Evolutionary conservation across 768 basidiomycete genomes (phyloP).

Genomic region (Mrakia gelida): DNA sequence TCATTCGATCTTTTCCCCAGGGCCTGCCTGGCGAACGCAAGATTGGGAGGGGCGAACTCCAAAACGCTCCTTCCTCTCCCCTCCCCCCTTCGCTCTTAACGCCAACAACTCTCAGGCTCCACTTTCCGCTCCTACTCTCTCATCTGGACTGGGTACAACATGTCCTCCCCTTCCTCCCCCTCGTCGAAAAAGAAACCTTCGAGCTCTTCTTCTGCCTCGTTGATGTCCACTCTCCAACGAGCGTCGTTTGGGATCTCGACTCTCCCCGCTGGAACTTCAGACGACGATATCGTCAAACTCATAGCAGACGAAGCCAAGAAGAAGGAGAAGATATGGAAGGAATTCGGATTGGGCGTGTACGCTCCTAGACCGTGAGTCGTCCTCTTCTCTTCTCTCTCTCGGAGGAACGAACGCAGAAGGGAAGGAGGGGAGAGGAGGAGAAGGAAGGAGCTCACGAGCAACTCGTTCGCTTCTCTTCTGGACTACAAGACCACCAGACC

Average conservation of each 20-base stretch:
- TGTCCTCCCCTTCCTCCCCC: neutral
- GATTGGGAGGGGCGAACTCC: too few relatives aligned
- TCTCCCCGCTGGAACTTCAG: conserved; percentile 3
- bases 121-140: neutral
- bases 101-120: neutral
- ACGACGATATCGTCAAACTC: conserved; percentile 62
- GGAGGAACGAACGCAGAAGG: neutral
- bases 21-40: too few relatives aligned
- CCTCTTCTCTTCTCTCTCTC: neutral
- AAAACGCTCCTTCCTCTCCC: too few relatives aligned
- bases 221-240: conserved; percentile 26
- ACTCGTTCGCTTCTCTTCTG: neutral
- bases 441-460: neutral
- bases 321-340: conserved; percentile 72
- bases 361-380: conserved; percentile 47
- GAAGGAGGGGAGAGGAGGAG: neutral
- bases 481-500: neutral
- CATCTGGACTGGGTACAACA: too few relatives aligned
- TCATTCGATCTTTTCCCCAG: too few relatives aligned
- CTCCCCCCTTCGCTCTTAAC: neutral
- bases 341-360: conserved; percentile 74
- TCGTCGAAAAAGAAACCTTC: neutral
- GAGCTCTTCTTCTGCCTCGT: conserved; percentile 22
- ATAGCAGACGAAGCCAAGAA: conserved; percentile 89
- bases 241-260: conserved; percentile 22